Conservation (phyloP, 2,329 filamentous ascomycete genomes). For the Neonectria punicea region DNA sequence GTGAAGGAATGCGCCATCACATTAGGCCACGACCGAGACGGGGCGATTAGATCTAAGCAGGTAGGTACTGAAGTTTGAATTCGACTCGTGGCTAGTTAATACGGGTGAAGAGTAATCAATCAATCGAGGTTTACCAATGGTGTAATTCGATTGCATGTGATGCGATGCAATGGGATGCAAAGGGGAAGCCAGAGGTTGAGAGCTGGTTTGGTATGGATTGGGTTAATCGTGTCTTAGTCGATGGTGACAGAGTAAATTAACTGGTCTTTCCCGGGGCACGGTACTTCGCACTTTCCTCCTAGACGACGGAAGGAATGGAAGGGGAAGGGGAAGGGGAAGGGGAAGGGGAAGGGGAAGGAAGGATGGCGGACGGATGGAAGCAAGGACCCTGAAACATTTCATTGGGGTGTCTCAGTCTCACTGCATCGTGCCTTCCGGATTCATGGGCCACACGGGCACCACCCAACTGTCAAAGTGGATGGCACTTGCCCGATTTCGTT, state of each 20-base stretch:
- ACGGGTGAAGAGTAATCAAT: not conserved
- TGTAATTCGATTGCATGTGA: not conserved
- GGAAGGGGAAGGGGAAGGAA: too few species aligned
- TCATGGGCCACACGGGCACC: not conserved
- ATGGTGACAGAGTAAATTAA: not conserved
- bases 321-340: too few species aligned
- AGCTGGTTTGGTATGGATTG: not conserved
- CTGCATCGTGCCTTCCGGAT: conserved; percentile 4
- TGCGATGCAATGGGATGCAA: not conserved
- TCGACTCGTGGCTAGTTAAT: not conserved
- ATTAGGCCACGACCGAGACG: not conserved
- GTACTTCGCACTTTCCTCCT: not conserved
- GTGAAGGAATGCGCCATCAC: not conserved
- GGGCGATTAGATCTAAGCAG: not conserved
- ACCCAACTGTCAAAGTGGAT: not conserved
- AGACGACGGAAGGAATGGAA: not conserved
- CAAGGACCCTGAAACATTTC: not conserved
- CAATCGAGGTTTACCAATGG: not conserved
- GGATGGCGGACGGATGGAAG: too few species aligned
- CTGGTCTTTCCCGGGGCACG: not conserved
- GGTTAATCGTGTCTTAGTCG: not conserved
- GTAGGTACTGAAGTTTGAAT: not conserved
- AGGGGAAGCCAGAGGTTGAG: not conserved
- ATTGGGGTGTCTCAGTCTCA: not conserved
- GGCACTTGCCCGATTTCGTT: not conserved